Evolutionary conservation across 306 rosid genomes (phyloP), one percentile per base, ranked within the genome.

Genomic region (Boehmeria nivea): DNA sequence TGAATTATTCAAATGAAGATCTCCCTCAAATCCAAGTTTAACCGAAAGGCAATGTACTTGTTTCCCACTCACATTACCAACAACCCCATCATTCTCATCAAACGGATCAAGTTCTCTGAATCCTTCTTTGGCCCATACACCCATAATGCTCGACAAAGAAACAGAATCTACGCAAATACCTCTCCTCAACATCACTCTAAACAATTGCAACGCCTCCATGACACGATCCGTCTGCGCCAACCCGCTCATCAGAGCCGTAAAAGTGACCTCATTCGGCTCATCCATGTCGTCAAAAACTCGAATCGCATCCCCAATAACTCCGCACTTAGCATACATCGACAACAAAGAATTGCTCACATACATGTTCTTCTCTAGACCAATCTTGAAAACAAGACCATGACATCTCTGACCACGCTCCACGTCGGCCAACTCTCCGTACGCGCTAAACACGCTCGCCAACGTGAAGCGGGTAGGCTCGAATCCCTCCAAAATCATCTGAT

Each of bases 191-290:
- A 86, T 86, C 63, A 76, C 27, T 44, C 81, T 72, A 57, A 81
- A 81, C 81, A 76, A 61, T 20, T 74, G 72, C 18, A 51, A 69
- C 52, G 88, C 86, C 68, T 83, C 86, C 47, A 20, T 23, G 4
- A 68, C 78, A 45, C 71, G 72, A 58, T 71, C 67, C 0, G 74
- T 76, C 52, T 52, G 72, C 8, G 78, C 69, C 46, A 86, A 74
- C 2, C 86, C 91, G 44, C 76, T 64, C 80, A 86, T 81, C 80
- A 86, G 67, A 20, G 86, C 74, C 1, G 95, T 86, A 70, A 86
- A 83, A 48, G 91, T 73, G 68, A 86, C 88, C 72, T 81, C 88
- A 62, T 83, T 86, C 26, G 81, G 91, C 34, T 86, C 82, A 45
- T 24, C 39, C 69, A 86, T 69, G 54, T 50, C 84, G 64, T 37